Evolutionary conservation across 768 basidiomycete species (phyloP).

Genomic region (Pholiota molesta): DNA sequence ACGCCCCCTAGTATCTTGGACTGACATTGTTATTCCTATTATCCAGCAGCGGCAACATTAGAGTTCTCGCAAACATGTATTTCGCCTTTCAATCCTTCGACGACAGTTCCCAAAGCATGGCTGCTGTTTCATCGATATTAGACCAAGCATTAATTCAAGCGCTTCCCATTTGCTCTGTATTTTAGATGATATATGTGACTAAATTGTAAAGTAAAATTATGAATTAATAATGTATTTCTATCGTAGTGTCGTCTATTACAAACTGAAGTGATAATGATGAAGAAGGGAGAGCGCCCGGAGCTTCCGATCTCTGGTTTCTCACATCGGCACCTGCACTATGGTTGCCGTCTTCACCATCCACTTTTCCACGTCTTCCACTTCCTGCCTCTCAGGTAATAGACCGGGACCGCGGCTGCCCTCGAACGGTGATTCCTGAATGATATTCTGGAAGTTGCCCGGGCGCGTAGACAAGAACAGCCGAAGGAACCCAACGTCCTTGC

Average conservation of each 20-base stretch:
- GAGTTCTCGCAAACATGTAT: background rate
- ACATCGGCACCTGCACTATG: background rate
- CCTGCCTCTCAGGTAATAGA: background rate
- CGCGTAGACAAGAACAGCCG: constrained; percentile 44
- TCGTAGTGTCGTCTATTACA: too few species aligned
- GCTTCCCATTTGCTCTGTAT: too few species aligned
- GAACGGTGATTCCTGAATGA: constrained; percentile 37
- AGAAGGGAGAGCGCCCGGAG: background rate
- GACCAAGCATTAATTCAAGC: too few species aligned
- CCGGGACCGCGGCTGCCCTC: background rate
- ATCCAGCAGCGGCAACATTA: background rate
- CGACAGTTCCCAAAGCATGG: too few species aligned
- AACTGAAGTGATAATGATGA: background rate
- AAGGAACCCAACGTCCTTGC: constrained; percentile 43
- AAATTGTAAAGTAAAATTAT: too few species aligned
- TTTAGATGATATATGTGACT: too few species aligned
- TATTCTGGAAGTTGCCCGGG: constrained; percentile 34
- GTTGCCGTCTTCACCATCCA: background rate
- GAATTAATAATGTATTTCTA: too few species aligned
- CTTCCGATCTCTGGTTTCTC: background rate
- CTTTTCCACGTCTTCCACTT: constrained; percentile 14
- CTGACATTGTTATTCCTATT: background rate
- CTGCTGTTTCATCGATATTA: too few species aligned
- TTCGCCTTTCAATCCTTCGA: too few species aligned
- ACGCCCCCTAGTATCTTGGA: background rate